Conservation (phyloP, 345 rosid species). For the Conringia planisiliqua region DNA sequence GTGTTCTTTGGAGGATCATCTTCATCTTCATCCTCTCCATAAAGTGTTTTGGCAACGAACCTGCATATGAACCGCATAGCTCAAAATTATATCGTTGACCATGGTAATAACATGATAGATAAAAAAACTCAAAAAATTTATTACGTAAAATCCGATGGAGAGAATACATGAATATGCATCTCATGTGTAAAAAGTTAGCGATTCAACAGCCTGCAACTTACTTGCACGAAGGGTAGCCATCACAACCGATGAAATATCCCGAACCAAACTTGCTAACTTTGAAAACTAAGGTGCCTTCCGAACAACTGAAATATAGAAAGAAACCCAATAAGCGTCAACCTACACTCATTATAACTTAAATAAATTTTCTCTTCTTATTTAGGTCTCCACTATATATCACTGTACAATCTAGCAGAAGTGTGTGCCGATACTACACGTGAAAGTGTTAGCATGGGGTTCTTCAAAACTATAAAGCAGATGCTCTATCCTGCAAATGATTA, state of each 20-base stretch:
- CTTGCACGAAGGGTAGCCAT: slow-evolving; percentile 93
- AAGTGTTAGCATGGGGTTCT: slow-evolving; percentile 8
- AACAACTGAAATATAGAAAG: slow-evolving; percentile 59
- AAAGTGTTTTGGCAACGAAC: slow-evolving; percentile 84
- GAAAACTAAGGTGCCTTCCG: slow-evolving; percentile 79
- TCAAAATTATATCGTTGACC: slow-evolving; percentile 11
- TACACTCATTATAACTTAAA: background rate
- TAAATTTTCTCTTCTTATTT: background rate
- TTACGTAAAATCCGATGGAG: background rate
- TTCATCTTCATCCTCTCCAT: slow-evolving; percentile 78
- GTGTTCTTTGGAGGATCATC: slow-evolving; percentile 43
- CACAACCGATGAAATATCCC: slow-evolving; percentile 92
- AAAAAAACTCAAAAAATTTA: background rate
- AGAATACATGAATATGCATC: background rate
- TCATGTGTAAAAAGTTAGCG: background rate
- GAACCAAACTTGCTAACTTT: slow-evolving; percentile 81
- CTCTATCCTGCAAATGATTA: slow-evolving; percentile 6
- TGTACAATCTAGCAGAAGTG: background rate
- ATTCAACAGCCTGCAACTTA: slow-evolving; percentile 43
- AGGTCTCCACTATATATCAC: background rate
- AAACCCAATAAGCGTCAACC: slow-evolving; percentile 1
- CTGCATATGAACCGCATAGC: slow-evolving; percentile 38
- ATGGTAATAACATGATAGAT: background rate
- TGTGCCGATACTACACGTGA: background rate
- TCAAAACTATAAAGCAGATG: background rate